Conservation (phyloP, 805 yeast species). For the Kluyveromyces starmeri region DNA sequence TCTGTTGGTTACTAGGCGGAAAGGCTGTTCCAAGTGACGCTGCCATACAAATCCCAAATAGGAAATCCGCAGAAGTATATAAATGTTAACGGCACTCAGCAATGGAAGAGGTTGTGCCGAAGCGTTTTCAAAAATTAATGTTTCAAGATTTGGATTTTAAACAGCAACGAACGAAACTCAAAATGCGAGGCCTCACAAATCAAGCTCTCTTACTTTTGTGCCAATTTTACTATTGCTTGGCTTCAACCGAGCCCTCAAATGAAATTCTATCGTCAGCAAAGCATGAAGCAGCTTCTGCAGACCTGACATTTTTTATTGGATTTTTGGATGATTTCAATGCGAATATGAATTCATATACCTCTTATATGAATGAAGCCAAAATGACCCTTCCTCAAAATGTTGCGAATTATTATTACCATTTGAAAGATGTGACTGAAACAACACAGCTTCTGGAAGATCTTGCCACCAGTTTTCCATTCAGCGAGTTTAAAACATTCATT, state of each 20-base stretch:
- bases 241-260: background rate
- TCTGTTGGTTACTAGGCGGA: too few relatives aligned
- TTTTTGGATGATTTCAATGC: constrained; percentile 28
- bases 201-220: too few relatives aligned
- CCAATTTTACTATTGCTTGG: too few relatives aligned
- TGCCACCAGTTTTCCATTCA: constrained; percentile 29
- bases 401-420: constrained; percentile 28
- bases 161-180: too few relatives aligned
- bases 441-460: constrained; percentile 22
- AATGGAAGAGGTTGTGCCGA: too few relatives aligned
- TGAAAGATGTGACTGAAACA: constrained; percentile 22
- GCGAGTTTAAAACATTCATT: constrained; percentile 30
- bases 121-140: too few relatives aligned
- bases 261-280: constrained; percentile 12
- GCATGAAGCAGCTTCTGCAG: constrained; percentile 27
- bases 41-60: too few relatives aligned
- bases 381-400: constrained; percentile 29
- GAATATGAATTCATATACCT: constrained; percentile 25
- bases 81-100: too few relatives aligned
- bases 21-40: too few relatives aligned
- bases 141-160: too few relatives aligned
- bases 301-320: constrained; percentile 24
- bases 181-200: too few relatives aligned
- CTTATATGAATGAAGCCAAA: constrained; percentile 28
- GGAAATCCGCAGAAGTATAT: too few relatives aligned